Evolutionary conservation across 2,329 filamentous ascomycete species (phyloP).

Genomic region (Periglandula ipomoeae): DNA sequence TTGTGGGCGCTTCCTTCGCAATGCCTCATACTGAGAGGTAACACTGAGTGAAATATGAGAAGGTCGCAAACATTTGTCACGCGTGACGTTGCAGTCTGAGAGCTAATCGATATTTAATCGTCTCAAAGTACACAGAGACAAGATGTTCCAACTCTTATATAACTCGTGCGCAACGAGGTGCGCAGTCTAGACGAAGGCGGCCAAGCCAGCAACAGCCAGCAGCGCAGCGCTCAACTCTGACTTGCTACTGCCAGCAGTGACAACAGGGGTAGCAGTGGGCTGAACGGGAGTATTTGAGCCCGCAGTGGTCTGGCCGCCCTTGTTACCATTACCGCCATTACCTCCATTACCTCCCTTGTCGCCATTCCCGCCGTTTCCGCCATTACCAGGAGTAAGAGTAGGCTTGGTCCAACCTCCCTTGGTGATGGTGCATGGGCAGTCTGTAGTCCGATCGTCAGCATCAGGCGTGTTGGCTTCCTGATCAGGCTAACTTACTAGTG

Average conservation of each 20-base stretch:
- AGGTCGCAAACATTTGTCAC: too few relatives aligned
- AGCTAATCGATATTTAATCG: too few relatives aligned
- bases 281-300: too few relatives aligned
- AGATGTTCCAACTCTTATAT: too few relatives aligned
- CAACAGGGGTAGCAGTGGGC: background rate
- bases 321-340: background rate
- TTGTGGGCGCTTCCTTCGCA: too few relatives aligned
- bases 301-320: background rate
- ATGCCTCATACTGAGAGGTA: too few relatives aligned
- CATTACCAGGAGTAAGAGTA: background rate
- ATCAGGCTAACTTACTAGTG: background rate
- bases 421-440: background rate
- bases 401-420: background rate
- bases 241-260: background rate
- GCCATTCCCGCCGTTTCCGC: background rate
- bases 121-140: too few relatives aligned
- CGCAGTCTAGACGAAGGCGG: background rate
- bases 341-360: background rate
- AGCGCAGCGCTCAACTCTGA: background rate
- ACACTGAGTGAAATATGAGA: too few relatives aligned
- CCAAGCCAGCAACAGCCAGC: background rate
- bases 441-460: background rate
- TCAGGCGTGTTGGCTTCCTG: background rate
- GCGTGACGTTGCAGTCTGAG: too few relatives aligned
- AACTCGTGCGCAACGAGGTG: too few relatives aligned